phyloP scores from a whole-genome alignment of 2,329 filamentous ascomycete species.

The Penicillium hesseltinei region DNA sequence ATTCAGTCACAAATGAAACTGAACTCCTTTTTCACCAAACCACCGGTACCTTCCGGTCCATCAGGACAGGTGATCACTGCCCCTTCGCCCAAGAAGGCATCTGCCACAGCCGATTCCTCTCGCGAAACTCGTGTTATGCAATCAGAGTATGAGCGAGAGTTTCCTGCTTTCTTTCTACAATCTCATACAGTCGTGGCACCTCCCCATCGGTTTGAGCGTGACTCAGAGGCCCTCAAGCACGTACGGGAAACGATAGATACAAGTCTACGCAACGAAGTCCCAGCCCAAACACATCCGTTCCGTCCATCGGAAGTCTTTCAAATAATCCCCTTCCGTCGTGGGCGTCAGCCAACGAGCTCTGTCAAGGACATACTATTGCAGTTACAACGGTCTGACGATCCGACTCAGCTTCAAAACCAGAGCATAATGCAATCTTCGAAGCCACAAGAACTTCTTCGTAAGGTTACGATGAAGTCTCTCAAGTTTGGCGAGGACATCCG shows the following conservation, averaged over 20 bases:
- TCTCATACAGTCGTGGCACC: constrained; percentile 69
- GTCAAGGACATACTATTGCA: constrained; percentile 63
- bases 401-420: constrained; percentile 31
- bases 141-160: constrained; percentile 66
- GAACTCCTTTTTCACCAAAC: constrained; percentile 52
- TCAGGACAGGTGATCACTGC: constrained; percentile 17
- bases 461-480: constrained; percentile 58
- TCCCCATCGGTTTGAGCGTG: constrained; percentile 54
- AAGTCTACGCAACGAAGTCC: constrained; percentile 23
- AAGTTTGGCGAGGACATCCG: constrained; percentile 62
- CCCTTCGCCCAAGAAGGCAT: constrained; percentile 31
- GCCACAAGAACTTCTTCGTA: constrained; percentile 44
- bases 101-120: constrained; percentile 8
- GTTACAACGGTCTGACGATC: constrained; percentile 43
- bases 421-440: constrained; percentile 26
- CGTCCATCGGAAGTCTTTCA: constrained; percentile 38
- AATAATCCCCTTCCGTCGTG: constrained; percentile 39
- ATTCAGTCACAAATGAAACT: constrained; percentile 50
- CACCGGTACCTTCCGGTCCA: constrained; percentile 30
- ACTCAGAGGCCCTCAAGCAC: constrained; percentile 58
- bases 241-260: constrained; percentile 51
- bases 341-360: constrained; percentile 33
- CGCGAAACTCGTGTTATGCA: constrained; percentile 21
- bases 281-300: constrained; percentile 22
- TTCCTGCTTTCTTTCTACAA: constrained; percentile 79